These are phyloP conservation scores for Serpula lacrymans DNA, from an alignment of 768 basidiomycete species.

Conservation along the genomic window DNA sequence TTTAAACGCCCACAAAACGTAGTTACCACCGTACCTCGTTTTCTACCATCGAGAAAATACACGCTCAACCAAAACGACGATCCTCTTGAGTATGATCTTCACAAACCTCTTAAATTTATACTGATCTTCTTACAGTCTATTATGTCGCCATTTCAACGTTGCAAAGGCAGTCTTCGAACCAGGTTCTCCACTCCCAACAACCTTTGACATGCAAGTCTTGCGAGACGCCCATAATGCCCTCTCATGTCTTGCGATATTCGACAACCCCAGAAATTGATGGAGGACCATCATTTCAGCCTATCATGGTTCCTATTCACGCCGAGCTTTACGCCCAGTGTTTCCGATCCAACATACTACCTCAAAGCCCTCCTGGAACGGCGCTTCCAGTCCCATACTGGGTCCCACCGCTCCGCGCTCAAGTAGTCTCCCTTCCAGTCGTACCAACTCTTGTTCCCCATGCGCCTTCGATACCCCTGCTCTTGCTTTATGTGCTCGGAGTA, in stretches of 20 bases:
- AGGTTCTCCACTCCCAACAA: conserved; percentile 33
- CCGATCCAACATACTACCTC: conserved; percentile 32
- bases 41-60: conserved; percentile 22
- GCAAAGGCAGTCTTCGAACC: conserved; percentile 19
- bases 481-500: conserved; percentile 56
- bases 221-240: conserved; percentile 48
- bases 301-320: conserved; percentile 53
- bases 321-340: conserved; percentile 41
- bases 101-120: not conserved
- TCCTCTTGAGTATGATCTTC: conserved; percentile 24
- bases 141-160: conserved; percentile 34
- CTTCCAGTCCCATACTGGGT: conserved; percentile 27
- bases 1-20: conserved; percentile 13
- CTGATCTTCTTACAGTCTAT: conserved; percentile 16
- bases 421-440: conserved; percentile 53
- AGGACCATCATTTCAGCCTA: conserved; percentile 31
- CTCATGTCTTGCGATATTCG: conserved; percentile 53
- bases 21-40: conserved; percentile 11
- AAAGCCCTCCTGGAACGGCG: conserved; percentile 29
- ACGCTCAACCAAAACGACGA: conserved; percentile 15
- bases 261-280: conserved; percentile 26
- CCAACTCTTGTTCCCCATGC: conserved; percentile 47
- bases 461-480: conserved; percentile 50
- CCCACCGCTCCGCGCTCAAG: conserved; percentile 17
- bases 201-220: conserved; percentile 46